phyloP scores from a whole-genome alignment of 225 moss, liverwort and hornwort genomes.

The Straminergon stramineum region DNA sequence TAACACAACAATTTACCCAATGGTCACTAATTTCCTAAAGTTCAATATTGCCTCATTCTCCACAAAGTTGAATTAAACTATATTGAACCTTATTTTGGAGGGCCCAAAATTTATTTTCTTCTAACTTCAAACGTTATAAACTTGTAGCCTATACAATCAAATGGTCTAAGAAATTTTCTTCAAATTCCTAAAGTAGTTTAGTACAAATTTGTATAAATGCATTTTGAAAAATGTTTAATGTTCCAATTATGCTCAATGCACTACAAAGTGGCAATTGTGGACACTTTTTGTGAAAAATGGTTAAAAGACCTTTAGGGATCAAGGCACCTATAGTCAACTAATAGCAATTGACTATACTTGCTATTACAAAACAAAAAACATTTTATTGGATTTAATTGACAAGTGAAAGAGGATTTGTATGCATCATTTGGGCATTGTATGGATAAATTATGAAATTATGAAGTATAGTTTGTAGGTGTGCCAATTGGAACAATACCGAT shows the following conservation, averaged over 20 bases:
- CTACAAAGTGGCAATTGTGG: not conserved
- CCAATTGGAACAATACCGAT: rapidly evolving
- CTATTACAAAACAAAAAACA: not conserved
- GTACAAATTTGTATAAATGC: not conserved
- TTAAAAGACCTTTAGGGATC: not conserved
- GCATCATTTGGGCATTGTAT: not conserved
- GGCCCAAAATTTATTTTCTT: not conserved
- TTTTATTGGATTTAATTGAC: not conserved
- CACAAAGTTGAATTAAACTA: not conserved
- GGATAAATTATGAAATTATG: not conserved
- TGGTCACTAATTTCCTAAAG: not conserved
- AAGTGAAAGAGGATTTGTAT: not conserved
- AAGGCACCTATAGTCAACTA: no score
- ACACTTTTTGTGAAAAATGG: not conserved
- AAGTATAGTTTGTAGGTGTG: no score
- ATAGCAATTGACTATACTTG: not conserved
- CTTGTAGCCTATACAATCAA: rapidly evolving
- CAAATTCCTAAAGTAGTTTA: not conserved
- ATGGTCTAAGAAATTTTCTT: no score
- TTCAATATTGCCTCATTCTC: rapidly evolving
- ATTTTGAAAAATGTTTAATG: not conserved
- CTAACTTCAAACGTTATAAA: not conserved
- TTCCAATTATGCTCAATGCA: not conserved
- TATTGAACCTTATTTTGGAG: rapidly evolving
- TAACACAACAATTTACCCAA: not conserved